These are phyloP conservation scores for Entomortierella lignicola DNA, from an alignment of 192 early-diverging fungal species.

Conservation along the genomic window DNA sequence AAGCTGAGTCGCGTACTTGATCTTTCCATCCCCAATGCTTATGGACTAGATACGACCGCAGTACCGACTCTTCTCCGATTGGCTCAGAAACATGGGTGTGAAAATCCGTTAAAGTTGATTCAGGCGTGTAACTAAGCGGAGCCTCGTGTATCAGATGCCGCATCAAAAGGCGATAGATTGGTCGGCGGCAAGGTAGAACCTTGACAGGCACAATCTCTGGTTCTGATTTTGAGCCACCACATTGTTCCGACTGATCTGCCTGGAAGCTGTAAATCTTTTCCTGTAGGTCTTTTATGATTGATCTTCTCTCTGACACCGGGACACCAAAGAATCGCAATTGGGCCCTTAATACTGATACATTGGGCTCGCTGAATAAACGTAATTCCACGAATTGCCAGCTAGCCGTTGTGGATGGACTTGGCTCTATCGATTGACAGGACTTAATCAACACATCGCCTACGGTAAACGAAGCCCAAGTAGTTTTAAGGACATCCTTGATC, in stretches of 20 bases:
- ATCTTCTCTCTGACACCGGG: conserved; percentile 5
- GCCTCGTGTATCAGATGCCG: conserved; percentile 54
- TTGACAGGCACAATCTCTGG: conserved; percentile 13
- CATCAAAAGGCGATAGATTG: conserved; percentile 58
- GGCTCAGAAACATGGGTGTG: conserved; percentile 38
- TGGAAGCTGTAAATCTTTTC: conserved; percentile 16
- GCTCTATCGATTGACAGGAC: conserved; percentile 27
- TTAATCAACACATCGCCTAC: conserved; percentile 47
- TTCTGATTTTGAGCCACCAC: conserved; percentile 10
- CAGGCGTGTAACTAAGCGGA: conserved; percentile 18
- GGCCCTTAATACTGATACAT: conserved; percentile 26
- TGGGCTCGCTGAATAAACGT: conserved; percentile 37
- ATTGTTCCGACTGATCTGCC: conserved; percentile 3
- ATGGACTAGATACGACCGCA: conserved; percentile 63
- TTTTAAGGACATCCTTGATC: conserved; percentile 26
- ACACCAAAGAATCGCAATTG: conserved; percentile 45
- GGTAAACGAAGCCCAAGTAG: conserved; percentile 43
- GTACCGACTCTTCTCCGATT: conserved; percentile 56
- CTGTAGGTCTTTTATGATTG: conserved; percentile 13
- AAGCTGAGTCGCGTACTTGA: conserved; percentile 49
- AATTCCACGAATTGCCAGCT: conserved; percentile 51
- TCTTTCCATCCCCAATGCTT: conserved; percentile 64
- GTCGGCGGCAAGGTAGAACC: conserved; percentile 42
- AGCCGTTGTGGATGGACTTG: conserved; percentile 12
- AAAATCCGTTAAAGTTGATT: conserved; percentile 24